Conservation (phyloP, 2,329 filamentous ascomycete species). For the Aspergillus sclerotialis region DNA sequence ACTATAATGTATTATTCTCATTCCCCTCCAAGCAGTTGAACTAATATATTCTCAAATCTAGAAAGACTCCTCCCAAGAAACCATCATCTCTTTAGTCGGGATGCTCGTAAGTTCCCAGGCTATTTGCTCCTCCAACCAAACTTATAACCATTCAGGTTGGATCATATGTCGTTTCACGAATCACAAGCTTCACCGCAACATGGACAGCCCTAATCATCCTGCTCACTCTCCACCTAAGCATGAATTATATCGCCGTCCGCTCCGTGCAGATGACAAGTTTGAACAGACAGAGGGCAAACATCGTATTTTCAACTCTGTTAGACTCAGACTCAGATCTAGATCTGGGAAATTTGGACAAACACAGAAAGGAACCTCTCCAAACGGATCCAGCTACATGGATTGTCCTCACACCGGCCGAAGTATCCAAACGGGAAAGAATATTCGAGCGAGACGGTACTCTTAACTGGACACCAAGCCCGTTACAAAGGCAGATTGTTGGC, state of each 20-base stretch:
- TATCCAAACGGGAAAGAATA: constrained; percentile 52
- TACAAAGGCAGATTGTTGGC: constrained; percentile 33
- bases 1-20: too few species aligned
- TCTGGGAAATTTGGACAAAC: background rate
- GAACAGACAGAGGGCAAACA: constrained; percentile 78
- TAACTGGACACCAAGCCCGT: constrained; percentile 37
- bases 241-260: constrained; percentile 80
- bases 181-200: constrained; percentile 65
- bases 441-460: constrained; percentile 62
- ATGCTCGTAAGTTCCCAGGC: constrained; percentile 55
- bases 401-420: constrained; percentile 55
- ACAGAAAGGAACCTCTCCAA: background rate
- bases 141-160: constrained; percentile 48
- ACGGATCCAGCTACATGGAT: constrained; percentile 7
- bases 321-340: constrained; percentile 22
- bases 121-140: background rate
- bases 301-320: constrained; percentile 60
- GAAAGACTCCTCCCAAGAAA: constrained; percentile 93
- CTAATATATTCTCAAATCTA: too few species aligned
- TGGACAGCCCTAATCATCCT: constrained; percentile 67
- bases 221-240: constrained; percentile 68
- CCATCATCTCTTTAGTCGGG: constrained; percentile 78
- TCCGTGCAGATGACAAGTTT: constrained; percentile 76
- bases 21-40: too few species aligned
- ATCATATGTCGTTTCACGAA: constrained; percentile 68